phyloP scores from a whole-genome alignment of 2,329 filamentous ascomycete genomes.

The Diaporthe sp. region DNA sequence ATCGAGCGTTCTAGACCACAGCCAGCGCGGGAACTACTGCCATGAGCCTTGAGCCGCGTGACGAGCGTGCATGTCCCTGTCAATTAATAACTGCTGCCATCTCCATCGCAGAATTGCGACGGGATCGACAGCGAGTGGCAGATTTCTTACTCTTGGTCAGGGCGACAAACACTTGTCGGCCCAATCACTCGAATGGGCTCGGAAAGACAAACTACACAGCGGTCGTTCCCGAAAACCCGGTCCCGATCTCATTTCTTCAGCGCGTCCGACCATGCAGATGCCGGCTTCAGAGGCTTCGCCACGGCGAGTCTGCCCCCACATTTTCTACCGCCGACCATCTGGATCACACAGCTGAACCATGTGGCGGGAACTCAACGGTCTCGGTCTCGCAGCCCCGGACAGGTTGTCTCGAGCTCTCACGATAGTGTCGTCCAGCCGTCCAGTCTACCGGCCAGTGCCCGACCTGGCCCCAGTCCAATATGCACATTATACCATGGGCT shows the following conservation, averaged over 20 bases:
- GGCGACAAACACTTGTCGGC: background rate
- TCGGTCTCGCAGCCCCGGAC: background rate
- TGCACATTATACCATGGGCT: background rate
- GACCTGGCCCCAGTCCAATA: background rate
- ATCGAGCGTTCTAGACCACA: slow-evolving; percentile 20
- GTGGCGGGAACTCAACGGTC: background rate
- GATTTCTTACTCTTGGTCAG: background rate
- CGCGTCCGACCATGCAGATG: background rate
- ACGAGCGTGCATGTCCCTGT: slow-evolving; percentile 21
- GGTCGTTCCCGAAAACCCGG: background rate
- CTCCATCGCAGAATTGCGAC: background rate
- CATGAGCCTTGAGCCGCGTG: background rate
- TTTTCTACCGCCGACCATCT: background rate
- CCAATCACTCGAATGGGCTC: background rate
- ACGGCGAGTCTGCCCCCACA: background rate
- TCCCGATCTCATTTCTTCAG: background rate
- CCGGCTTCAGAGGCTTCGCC: background rate
- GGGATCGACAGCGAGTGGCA: background rate
- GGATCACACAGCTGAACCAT: background rate
- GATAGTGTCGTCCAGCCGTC: background rate
- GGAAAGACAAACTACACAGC: background rate
- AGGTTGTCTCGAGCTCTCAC: background rate
- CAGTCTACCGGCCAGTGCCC: background rate
- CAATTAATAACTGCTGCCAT: background rate
- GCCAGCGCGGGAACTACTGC: slow-evolving; percentile 4